Evolutionary conservation across 768 basidiomycete genomes (phyloP), one percentile per base, ranked within the genome.

Genomic region (Trametes cinnabarina): DNA sequence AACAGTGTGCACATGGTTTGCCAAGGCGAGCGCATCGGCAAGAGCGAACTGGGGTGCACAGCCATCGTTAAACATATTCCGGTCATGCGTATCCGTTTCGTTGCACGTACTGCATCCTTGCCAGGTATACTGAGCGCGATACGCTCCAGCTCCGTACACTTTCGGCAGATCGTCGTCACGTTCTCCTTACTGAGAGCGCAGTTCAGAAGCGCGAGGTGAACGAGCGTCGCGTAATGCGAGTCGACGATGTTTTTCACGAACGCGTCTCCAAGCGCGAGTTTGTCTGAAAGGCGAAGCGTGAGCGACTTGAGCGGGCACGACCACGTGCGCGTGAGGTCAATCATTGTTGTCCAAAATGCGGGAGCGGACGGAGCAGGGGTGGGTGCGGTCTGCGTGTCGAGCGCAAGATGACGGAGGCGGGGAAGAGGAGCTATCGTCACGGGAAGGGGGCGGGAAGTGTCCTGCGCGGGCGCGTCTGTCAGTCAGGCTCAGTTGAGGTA

Each of bases 41-140:
- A 83, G 82, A 0, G 59, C n/a, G 9, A 44, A 35, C 70, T 71
- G 48, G 17, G 53, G 20, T 6, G 12, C 19, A 10, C 47, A 32
- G 51, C 35, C 9, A 22, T 35, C 15, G 17, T 4, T 19, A n/a
- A 15, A 14, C 4, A n/a, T n/a, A n/a, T n/a, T n/a, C n/a, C n/a
- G n/a, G n/a, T n/a, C n/a, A n/a, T n/a, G n/a, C n/a, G n/a, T n/a
- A n/a, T n/a, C n/a, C n/a, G n/a, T n/a, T n/a, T n/a, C n/a, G n/a
- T n/a, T n/a, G n/a, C 6, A 54, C 60, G 14, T 48, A 67, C 62
- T 26, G 81, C 61, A 4, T 84, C 81, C 62, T 77, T 80, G 48
- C 76, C 67, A 3, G 83, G 81, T n/a, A 86, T 65, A 23, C 76
- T 69, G 11, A 87, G 58, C 39, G 78, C 78, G 4, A 87, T 68